phyloP scores from a whole-genome alignment of 495 filamentous ascomycete genomes.

The Lindgomyces ingoldianus region DNA sequence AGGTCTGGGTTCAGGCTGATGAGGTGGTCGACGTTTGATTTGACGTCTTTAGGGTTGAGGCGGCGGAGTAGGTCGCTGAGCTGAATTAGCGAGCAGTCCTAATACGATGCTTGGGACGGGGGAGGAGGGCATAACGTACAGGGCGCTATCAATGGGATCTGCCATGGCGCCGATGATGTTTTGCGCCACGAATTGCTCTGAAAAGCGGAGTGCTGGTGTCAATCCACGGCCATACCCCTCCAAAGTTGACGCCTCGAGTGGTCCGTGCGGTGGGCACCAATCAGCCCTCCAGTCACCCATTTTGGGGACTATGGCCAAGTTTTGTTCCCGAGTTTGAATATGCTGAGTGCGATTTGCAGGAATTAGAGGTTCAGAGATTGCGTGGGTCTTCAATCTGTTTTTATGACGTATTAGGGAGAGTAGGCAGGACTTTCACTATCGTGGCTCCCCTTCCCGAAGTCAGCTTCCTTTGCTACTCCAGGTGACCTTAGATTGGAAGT shows the following conservation, averaged over 20 bases:
- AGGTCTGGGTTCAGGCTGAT: conserved; percentile 85
- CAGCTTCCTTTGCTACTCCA: no score
- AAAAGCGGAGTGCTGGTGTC: background rate
- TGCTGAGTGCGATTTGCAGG: no score
- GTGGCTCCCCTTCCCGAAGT: no score
- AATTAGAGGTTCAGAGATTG: no score
- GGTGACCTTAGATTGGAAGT: no score
- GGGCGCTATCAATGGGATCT: conserved; percentile 33
- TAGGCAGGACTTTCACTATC: no score
- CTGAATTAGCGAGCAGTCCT: conserved; percentile 6
- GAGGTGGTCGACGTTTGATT: conserved; percentile 78
- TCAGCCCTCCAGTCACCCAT: background rate
- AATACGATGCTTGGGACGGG: background rate
- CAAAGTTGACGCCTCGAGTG: conserved; percentile 6
- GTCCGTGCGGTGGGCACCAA: background rate
- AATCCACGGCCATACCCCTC: conserved; percentile 23
- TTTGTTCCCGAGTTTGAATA: no score
- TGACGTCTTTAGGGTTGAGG: conserved; percentile 88
- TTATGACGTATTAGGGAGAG: no score
- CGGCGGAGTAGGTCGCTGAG: conserved; percentile 95
- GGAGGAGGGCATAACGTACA: conserved; percentile 23
- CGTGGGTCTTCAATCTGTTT: no score
- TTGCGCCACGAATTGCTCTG: background rate
- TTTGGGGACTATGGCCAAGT: background rate
- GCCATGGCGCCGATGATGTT: conserved; percentile 21